A percentile compares a stretch with the other conserved stretches of the same genome.
phyloP scores from a whole-genome alignment of 768 basidiomycete genomes.

The Coprinellus aureogranulatus region DNA sequence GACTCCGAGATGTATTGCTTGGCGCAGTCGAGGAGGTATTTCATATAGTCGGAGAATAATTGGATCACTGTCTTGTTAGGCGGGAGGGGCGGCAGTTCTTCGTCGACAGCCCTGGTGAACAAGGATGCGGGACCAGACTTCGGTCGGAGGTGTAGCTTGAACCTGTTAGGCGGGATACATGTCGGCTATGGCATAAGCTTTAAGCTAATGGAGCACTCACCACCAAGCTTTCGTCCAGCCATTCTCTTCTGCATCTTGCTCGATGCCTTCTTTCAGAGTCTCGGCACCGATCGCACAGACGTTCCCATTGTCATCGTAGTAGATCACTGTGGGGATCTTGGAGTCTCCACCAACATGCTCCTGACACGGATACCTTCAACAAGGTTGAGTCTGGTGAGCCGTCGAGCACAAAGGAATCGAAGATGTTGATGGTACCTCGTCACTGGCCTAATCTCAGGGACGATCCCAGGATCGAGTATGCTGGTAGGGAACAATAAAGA shows the following conservation, averaged over 20 bases:
- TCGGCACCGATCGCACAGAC: constrained; percentile 12
- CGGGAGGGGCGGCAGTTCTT: not conserved
- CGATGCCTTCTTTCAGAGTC: constrained; percentile 12
- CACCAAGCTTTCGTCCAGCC: constrained; percentile 11
- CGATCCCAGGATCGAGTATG: constrained; percentile 23
- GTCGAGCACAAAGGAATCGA: constrained; percentile 19
- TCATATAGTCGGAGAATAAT: constrained; percentile 40
- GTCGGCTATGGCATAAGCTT: too few species aligned
- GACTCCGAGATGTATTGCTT: constrained; percentile 35
- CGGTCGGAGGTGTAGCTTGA: constrained; percentile 32
- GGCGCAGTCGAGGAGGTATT: constrained; percentile 37
- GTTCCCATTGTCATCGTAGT: constrained; percentile 9
- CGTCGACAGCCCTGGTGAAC: not conserved
- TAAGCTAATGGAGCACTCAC: not conserved
- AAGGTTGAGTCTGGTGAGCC: constrained; percentile 5
- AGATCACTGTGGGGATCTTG: constrained; percentile 15
- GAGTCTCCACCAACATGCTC: constrained; percentile 11
- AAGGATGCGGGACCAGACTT: constrained; percentile 13
- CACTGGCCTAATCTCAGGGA: constrained; percentile 10
- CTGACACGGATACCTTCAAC: not conserved
- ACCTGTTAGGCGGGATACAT: constrained; percentile 8
- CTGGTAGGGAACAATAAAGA: constrained; percentile 14
- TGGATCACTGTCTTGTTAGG: constrained; percentile 28
- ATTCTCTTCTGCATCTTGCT: constrained; percentile 12
- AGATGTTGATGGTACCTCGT: not conserved